Conservation (phyloP, 1,284 basidiomycete genomes). For the Cyathus olla region DNA sequence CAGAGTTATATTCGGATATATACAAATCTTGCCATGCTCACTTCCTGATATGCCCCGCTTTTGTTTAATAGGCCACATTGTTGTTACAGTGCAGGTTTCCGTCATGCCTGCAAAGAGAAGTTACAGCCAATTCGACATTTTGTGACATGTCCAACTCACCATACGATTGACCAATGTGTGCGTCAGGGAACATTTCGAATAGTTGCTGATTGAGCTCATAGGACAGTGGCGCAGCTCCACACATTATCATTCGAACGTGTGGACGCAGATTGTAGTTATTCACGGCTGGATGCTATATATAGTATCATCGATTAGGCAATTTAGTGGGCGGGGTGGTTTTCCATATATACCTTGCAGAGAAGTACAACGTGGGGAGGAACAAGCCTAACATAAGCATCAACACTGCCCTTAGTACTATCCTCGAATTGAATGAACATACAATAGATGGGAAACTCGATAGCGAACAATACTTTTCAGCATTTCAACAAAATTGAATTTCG, state of each 20-base stretch:
- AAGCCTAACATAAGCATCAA: conserved; percentile 49
- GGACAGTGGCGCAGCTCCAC: conserved; percentile 80
- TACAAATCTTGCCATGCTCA: conserved; percentile 14
- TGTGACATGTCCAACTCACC: conserved; percentile 43
- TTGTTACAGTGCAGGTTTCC: conserved; percentile 64
- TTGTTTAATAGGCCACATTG: conserved; percentile 57
- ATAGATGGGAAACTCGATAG: conserved; percentile 73
- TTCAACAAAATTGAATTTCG: conserved; percentile 76
- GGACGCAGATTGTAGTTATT: conserved; percentile 74
- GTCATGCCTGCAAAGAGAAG: conserved; percentile 44
- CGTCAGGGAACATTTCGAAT: conserved; percentile 64
- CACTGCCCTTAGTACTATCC: not conserved
- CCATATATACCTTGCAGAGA: conserved; percentile 69
- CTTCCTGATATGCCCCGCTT: conserved; percentile 66
- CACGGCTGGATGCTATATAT: conserved; percentile 67
- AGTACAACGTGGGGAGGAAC: conserved; percentile 80
- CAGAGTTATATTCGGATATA: not conserved
- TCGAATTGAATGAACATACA: conserved; percentile 45
- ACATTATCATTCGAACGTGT: conserved; percentile 68
- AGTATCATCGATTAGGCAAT: not conserved
- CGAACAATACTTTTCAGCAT: conserved; percentile 78
- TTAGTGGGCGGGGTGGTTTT: not conserved
- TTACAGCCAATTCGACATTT: not conserved
- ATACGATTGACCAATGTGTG: conserved; percentile 75
- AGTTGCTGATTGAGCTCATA: conserved; percentile 70